Base-by-base conservation (phyloP, 139 green algal species). In the Nannochloris sp. region DNA sequence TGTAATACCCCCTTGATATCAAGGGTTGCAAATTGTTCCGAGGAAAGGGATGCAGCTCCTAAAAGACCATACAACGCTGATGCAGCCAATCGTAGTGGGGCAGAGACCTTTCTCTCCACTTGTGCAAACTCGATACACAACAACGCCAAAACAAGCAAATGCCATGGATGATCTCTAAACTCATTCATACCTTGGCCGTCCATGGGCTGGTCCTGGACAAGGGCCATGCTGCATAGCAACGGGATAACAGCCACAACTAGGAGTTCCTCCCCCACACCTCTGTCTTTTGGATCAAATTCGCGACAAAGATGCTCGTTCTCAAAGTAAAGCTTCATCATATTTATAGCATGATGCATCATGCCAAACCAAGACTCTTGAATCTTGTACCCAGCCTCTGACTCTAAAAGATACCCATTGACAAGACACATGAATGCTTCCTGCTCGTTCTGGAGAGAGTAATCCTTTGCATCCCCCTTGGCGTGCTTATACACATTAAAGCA, bases 1-100 rank as follows among this genome's bases (percentile, higher is more conserved):
- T 89, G 70, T 61, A 88, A 82, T 28, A 91, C 84, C 71, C 82
- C 59, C 72, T 91, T 91, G 46, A 87, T 73, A 63, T 89, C 82
- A 29, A 91, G 61, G 3, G 51, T 37, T 3, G 29, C 26, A 17
- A 88, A 69, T 36, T 84, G 65, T 14, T 55, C 29, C 1, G 40
- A 50, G 3, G 79, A 75, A 0, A 55, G 61, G 1, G 16, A 28
- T 0, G 84, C 72, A 3, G 76, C 78, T 2, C 67, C 82, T 49
- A 91, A 63, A 49, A 90, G 59, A 16, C 63, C 63, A 61, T 80
- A 79, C 6, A 91, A 63, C 3, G 66, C 75, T 4, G 62, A 64
- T 14, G 82, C 63, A 13, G 74, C 71, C 31, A 92, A 70, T n/a
- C 81, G 62, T 30, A 85, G 66, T 26, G 64, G 60, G 11, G 80